phyloP scores from a whole-genome alignment of 495 filamentous ascomycete species.

The Durotheca rogersii region DNA sequence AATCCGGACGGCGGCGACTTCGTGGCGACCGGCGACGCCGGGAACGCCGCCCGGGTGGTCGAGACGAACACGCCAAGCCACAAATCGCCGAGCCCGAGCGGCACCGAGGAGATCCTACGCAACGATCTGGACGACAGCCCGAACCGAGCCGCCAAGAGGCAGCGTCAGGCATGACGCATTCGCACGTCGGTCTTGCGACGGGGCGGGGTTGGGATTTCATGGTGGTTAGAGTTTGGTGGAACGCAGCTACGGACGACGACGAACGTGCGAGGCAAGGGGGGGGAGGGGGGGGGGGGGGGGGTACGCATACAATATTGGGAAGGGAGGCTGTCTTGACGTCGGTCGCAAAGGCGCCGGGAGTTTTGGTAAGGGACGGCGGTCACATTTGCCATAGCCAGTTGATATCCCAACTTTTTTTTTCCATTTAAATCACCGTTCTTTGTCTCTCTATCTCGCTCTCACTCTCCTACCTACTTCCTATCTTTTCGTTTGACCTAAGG shows the following conservation, averaged over 20 bases:
- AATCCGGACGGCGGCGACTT: constrained; percentile 27
- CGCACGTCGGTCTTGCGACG: not conserved
- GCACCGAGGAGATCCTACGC: constrained; percentile 47
- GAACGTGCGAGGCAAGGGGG: too few relatives aligned
- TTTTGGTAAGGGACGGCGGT: constrained; percentile 14
- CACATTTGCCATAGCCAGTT: constrained; percentile 6
- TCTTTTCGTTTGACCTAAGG: not conserved
- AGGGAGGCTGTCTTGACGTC: not conserved
- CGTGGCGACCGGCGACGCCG: constrained; percentile 15
- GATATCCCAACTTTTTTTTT: constrained; percentile 21
- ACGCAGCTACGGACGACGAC: too few relatives aligned
- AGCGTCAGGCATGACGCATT: constrained; percentile 33
- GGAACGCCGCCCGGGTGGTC: constrained; percentile 33
- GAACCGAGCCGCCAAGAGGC: constrained; percentile 41
- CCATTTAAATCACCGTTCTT: not conserved
- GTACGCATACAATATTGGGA: not conserved
- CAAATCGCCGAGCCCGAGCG: constrained; percentile 47
- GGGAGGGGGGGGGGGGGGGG: too few relatives aligned
- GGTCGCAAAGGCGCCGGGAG: constrained; percentile 14
- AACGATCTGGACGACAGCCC: constrained; percentile 42
- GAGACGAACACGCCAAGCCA: constrained; percentile 36
- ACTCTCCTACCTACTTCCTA: not conserved
- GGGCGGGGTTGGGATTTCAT: too few relatives aligned
- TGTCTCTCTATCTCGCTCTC: not conserved
- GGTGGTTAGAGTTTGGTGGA: too few relatives aligned